These are phyloP conservation scores for Sphenostylis stenocarpa DNA, from an alignment of 306 rosid species.

Conservation along the genomic window DNA sequence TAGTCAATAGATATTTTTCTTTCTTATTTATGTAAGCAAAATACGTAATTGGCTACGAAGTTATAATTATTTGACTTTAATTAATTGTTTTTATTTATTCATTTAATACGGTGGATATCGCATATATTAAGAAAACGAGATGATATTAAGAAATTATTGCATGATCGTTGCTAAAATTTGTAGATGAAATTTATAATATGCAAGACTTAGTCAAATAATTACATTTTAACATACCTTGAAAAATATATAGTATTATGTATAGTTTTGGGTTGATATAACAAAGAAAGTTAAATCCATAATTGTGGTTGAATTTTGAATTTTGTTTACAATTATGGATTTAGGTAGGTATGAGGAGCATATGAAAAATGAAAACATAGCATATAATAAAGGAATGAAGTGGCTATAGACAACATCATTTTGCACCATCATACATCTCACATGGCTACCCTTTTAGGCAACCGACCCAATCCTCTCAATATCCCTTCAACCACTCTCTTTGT, in stretches of 20 bases:
- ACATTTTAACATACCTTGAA: no score
- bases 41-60: background rate
- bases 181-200: no score
- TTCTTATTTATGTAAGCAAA: background rate
- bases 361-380: no score
- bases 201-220: no score
- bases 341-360: no score
- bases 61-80: background rate
- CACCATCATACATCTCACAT: constrained; percentile 52
- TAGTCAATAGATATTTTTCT: background rate
- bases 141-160: no score
- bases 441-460: constrained; percentile 49
- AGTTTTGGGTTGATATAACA: no score
- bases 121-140: background rate
- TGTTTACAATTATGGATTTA: no score
- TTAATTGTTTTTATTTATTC: background rate
- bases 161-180: no score
- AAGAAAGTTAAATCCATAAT: no score
- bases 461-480: constrained; percentile 36
- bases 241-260: no score
- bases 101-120: background rate
- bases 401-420: constrained; percentile 48
- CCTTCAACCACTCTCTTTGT: constrained; percentile 37
- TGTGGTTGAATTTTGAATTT: no score
- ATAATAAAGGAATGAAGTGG: constrained; percentile 24